Base-by-base conservation (phyloP, 2,329 filamentous ascomycete genomes). In the Microdochium trichocladiopsis region DNA sequence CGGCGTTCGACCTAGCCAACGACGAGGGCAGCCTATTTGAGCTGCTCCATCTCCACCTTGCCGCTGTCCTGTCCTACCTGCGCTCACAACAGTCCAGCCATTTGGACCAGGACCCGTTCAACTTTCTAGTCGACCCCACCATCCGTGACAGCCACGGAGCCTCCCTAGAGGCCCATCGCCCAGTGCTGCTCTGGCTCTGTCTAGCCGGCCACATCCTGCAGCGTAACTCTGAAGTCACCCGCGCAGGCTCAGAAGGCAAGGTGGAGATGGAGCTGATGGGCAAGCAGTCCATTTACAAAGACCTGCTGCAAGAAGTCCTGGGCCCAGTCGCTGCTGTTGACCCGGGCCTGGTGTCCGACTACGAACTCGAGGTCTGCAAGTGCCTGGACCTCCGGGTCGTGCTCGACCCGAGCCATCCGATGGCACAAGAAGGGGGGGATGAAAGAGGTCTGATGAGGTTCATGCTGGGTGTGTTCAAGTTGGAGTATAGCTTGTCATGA, bases 1-100 rank as follows among this genome's bases (percentile, higher is more conserved):
- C 52, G 3, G 50, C 50, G 6, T 51, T 56, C n/a, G 52, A 56
- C n/a, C 45, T 57, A 2, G 50, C 56, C 6, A 54, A 50, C 22
- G 49, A 50, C 23, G 54, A 52, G 23, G 25, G 14, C 10, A 37
- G 50, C 8, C 48, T 53, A 4, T 48, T 50, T 12, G 33, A 48
- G 18, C 31, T 54, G 1, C 33, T 56, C 24, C 23, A n/a, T 9
- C 5, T 3, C 6, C 47, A 48, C 47, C 6, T 48, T 8, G 14
- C 12, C 3, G 25, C 21, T 18, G 25, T 48, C 9, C 6, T 48
- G 3, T 48, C 47, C 22, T 28, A 25, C 23, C 9, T 10, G 6
- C 47, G 22, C 5, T 16, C 41, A 4, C 41, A 45, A 22, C 41
- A 45, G 18, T 22, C 10, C 9, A 23, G 6, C n/a, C 41, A 45